Percentiles rank a stretch among this genome's conserved stretches.
phyloP scores from a whole-genome alignment of 164 flowering plant species.

The Vitis rupestris region DNA sequence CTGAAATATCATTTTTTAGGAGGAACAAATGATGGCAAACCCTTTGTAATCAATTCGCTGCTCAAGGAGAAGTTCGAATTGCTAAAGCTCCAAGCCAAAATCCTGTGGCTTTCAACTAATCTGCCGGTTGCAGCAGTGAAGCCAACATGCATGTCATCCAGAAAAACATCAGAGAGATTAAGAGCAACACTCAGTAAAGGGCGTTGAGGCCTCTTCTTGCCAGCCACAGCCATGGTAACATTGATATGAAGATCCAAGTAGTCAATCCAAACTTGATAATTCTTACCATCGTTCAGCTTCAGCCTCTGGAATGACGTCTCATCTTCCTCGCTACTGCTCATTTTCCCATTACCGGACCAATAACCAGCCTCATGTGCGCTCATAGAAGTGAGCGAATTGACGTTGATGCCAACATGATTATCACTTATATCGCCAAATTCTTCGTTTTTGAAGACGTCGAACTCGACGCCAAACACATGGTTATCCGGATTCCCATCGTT shows the following conservation, averaged over 20 bases:
- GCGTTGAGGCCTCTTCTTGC: constrained; percentile 24
- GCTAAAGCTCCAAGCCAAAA: constrained; percentile 52
- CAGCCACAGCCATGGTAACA: constrained; percentile 42
- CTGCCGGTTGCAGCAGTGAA: constrained; percentile 39
- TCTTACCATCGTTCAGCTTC: constrained; percentile 29
- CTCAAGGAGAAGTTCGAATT: constrained; percentile 38
- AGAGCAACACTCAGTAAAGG: constrained; percentile 21
- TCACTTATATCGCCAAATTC: constrained; percentile 49
- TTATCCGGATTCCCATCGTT: constrained; percentile 31
- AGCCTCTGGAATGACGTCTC: constrained; percentile 14
- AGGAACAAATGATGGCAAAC: constrained; percentile 53
- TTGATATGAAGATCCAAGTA: constrained; percentile 18
- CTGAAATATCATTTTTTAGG: constrained; percentile 17
- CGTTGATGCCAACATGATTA: constrained; percentile 62
- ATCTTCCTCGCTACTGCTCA: neutral
- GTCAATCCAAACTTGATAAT: constrained; percentile 52
- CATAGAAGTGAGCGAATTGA: constrained; percentile 47
- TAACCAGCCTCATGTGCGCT: constrained; percentile 42
- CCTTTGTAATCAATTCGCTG: constrained; percentile 36
- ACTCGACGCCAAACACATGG: constrained; percentile 64
- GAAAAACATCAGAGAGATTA: constrained; percentile 32
- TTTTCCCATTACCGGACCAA: constrained; percentile 25
- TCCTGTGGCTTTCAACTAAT: constrained; percentile 33
- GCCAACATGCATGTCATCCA: constrained; percentile 47
- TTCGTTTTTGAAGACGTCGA: constrained; percentile 52